phyloP scores from a whole-genome alignment of 176 grass and related monocot species.

The Carex kokanica region DNA sequence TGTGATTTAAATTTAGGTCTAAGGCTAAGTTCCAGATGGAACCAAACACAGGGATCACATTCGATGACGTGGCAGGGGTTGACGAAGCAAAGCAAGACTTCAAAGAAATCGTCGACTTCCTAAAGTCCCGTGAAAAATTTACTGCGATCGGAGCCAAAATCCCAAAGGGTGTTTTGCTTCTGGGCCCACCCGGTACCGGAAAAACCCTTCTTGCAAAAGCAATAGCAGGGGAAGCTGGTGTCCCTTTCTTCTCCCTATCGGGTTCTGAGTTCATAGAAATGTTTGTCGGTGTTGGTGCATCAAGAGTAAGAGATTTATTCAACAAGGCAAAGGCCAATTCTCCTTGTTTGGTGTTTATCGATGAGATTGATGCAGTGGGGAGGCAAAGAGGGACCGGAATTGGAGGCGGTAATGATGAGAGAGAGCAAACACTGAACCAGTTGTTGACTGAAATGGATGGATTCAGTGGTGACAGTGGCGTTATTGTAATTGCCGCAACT shows the following conservation, averaged over 20 bases:
- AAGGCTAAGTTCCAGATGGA: slow-evolving; percentile 93
- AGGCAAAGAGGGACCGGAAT: slow-evolving; percentile 58
- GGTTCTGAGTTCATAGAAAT: slow-evolving; percentile 89
- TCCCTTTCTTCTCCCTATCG: slow-evolving; percentile 82
- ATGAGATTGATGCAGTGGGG: slow-evolving; percentile 80
- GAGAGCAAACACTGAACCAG: slow-evolving; percentile 87
- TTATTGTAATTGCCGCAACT: slow-evolving; percentile 67
- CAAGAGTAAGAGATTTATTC: slow-evolving; percentile 73
- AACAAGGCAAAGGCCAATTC: slow-evolving; percentile 55
- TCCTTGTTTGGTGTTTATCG: slow-evolving; percentile 72
- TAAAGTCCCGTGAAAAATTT: slow-evolving; percentile 59
- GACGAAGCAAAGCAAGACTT: slow-evolving; percentile 89
- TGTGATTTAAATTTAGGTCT: slow-evolving; percentile 28
- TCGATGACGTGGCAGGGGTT: slow-evolving; percentile 68
- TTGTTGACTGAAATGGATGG: slow-evolving; percentile 82
- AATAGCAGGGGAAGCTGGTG: slow-evolving; percentile 72
- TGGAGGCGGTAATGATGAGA: slow-evolving; percentile 67
- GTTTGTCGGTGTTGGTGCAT: slow-evolving; percentile 77
- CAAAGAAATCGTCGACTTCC: slow-evolving; percentile 84
- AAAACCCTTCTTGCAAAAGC: slow-evolving; percentile 82
- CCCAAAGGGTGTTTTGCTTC: slow-evolving; percentile 65
- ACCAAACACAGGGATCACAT: slow-evolving; percentile 81
- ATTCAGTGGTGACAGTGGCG: slow-evolving; percentile 55
- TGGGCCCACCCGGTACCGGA: slow-evolving; percentile 57
- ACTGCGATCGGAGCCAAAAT: slow-evolving; percentile 54